Conservation (phyloP, 2,329 filamentous ascomycete genomes). For the Akanthomyces lecanii region DNA sequence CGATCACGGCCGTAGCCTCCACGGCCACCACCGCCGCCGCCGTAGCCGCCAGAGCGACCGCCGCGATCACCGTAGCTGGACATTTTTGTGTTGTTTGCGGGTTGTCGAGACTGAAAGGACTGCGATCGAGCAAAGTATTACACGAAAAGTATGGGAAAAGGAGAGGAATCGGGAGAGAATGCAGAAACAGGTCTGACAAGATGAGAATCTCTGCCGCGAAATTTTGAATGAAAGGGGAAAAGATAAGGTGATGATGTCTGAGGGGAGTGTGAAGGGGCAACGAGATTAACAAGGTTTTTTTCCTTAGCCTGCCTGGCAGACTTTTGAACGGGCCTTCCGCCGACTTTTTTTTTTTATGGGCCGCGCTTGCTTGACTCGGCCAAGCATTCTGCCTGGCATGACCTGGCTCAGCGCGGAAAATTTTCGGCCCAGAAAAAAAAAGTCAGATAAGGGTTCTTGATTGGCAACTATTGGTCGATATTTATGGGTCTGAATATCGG, state of each 20-base stretch:
- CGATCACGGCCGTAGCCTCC: constrained; percentile 31
- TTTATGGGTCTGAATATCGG: background rate
- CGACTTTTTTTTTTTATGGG: constrained; percentile 19
- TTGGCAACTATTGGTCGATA: background rate
- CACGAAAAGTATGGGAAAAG: constrained; percentile 5
- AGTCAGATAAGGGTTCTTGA: background rate
- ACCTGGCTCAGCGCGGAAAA: background rate
- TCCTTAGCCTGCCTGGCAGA: constrained; percentile 15
- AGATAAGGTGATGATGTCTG: constrained; percentile 11
- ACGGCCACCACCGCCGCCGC: constrained; percentile 29
- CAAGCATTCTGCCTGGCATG: background rate
- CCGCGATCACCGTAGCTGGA: constrained; percentile 41
- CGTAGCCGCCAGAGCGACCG: constrained; percentile 28
- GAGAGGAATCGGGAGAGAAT: constrained; percentile 2
- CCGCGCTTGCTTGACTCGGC: constrained; percentile 19
- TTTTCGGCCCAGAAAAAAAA: background rate
- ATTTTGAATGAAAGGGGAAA: background rate
- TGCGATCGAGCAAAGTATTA: background rate
- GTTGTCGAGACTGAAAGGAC: background rate
- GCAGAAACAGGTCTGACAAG: constrained; percentile 2
- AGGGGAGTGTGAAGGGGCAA: constrained; percentile 10
- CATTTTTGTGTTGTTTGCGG: constrained; percentile 29
- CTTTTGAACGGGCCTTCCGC: constrained; percentile 19
- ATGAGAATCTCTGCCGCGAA: constrained; percentile 10
- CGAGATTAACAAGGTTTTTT: constrained; percentile 23